Base-by-base conservation (phyloP, 2,329 filamentous ascomycete genomes). In the Zymoseptoria passerinii region DNA sequence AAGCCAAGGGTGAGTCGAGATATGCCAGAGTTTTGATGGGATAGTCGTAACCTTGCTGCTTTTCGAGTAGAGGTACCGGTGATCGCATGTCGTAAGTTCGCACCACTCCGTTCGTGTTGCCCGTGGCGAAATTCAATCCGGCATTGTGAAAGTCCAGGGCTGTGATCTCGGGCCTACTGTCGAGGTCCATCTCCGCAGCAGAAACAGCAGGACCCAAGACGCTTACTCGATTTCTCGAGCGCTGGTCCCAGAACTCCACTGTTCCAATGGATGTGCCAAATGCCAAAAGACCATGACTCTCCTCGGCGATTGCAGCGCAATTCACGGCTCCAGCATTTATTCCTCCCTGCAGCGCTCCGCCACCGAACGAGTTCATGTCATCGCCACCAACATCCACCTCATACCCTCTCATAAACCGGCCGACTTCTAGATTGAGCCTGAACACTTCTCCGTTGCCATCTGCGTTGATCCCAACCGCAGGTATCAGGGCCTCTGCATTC, bases 181-280 rank as follows among this genome's bases (percentile, higher is more conserved):
- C 74, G 35, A 66, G 61, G 13, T 64, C 61, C 20, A 59, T 54
- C 18, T 64, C 56, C 19, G 65, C 18, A 18, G 62, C 8, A 28
- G 61, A 58, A 18, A 28, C 23, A 6, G 58, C 51, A 3, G 80
- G 81, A 1, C 78, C 82, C 1, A 99, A 78, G 18, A 92, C 81
- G 16, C 90, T 92, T 9, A 92, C 88, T 58, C 90, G 82, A 56
- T 87, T 87, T 70, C 90, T 87, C 28, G 89, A 91, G 60, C 94
- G 83, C 0, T 92, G 83, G 71, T 99, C 94, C 90, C 92, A 99
- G 69, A 97, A 92, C 71, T 99, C 94, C 27, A 97, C 90, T 0
- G 92, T 96, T n/a, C 94, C 92, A 58, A 94, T 78, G 2, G 90
- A 92, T 1, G 94, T 99, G 55, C 95, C 94, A 68, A 99, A 99